Evolutionary conservation across 805 yeast genomes (phyloP), one percentile per base, ranked within the genome.

Genomic region (Candida vartiovaarae): DNA sequence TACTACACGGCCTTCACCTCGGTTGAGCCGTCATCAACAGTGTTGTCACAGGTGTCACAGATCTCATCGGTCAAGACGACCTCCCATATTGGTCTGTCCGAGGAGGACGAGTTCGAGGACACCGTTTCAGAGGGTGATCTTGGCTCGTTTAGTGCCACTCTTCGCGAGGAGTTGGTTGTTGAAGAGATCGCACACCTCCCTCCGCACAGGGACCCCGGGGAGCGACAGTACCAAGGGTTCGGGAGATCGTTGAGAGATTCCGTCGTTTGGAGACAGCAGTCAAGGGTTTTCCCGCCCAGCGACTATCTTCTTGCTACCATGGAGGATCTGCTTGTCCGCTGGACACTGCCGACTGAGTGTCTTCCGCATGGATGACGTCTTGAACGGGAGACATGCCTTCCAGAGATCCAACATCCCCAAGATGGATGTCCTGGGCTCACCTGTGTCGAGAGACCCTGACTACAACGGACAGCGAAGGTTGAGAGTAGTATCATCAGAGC

Each of bases 321-420:
- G 70, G 71, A 67, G 41, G 66, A 64, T 8, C 55, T 62, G 38
- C 45, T 68, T 32, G 52, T 63, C 1, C 54, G 70, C 26, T 67
- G 67, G 67, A 55, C 63, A 34, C 58, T 67, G 3, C 56, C 66
- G 3, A n/a, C 53, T 44, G 30, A 51, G 62, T 10, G 53, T 58
- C 24, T 51, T 52, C 34, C 55, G 43, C 24, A 60, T 53, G 20
- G 61, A 56, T 28, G 61, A 55, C 26, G 53, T 61, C 8, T 47
- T 67, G 33, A 55, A 53, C 34, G 69, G 68, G 2, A 51, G 43
- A 8, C 71, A 67, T 43, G 63, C 65, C 0, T 66, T 42, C 32
- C 62, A 58, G n/a, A 67, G 41, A 10, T 34, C 37, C 3, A 48
- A 51, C 8, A 9, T 57, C 29, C 55, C 59, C 1, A 23, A 39